Evolutionary conservation across 2,329 filamentous ascomycete species (phyloP).

Genomic region (Penicillium sp.): DNA sequence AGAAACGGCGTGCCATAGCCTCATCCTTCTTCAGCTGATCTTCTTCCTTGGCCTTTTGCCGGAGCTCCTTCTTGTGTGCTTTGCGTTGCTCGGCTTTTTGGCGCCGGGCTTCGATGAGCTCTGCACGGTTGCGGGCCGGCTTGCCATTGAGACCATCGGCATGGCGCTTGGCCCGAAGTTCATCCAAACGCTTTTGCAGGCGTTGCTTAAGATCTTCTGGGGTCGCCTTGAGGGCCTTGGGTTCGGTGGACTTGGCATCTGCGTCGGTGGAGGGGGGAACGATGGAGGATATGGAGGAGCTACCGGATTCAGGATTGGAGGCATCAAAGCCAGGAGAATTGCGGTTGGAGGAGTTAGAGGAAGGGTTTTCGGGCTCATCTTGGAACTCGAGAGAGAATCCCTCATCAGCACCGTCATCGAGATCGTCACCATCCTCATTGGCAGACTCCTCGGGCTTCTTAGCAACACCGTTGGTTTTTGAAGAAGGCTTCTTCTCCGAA

Average conservation of each 20-base stretch:
- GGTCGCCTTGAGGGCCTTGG: conserved; percentile 69
- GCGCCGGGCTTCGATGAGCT: conserved; percentile 86
- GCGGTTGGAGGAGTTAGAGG: conserved; percentile 53
- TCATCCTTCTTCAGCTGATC: conserved; percentile 68
- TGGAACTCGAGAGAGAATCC: conserved; percentile 55
- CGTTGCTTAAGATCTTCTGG: conserved; percentile 76
- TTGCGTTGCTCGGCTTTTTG: conserved; percentile 86
- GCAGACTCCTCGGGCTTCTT: conserved; percentile 25
- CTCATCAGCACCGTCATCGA: conserved; percentile 52
- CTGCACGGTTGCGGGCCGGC: conserved; percentile 82
- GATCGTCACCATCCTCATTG: conserved; percentile 32
- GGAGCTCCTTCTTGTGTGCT: conserved; percentile 83
- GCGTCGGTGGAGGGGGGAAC: conserved; percentile 48
- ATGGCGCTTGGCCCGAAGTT: conserved; percentile 81
- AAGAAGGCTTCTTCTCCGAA: conserved; percentile 28
- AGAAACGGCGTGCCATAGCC: conserved; percentile 58
- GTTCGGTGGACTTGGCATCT: conserved; percentile 40
- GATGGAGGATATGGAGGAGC: conserved; percentile 72
- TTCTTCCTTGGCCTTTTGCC: conserved; percentile 76
- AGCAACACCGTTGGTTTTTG: conserved; percentile 20
- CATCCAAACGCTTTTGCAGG: conserved; percentile 80
- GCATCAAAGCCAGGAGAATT: conserved; percentile 63
- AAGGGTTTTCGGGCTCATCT: conserved; percentile 40
- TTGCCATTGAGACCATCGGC: conserved; percentile 82
- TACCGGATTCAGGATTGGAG: conserved; percentile 54